phyloP scores from a whole-genome alignment of 768 basidiomycete genomes.

The Sarcodon sp. region DNA sequence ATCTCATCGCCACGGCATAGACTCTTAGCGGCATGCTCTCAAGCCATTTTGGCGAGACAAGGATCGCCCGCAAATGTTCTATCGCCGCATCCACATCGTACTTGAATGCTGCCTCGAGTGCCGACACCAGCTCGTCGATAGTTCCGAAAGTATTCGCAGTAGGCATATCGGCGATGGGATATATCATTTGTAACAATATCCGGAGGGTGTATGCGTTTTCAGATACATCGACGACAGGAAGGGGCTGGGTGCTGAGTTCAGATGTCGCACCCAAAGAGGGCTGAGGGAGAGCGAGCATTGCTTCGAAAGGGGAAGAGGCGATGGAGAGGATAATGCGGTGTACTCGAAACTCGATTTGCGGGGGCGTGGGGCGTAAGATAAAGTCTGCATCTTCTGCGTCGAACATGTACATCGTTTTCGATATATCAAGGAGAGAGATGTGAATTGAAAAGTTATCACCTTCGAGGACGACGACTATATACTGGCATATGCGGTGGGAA shows the following conservation, averaged over 20 bases:
- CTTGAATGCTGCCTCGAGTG: conserved; percentile 2
- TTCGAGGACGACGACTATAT: too few relatives aligned
- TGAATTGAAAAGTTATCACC: too few relatives aligned
- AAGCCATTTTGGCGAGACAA: conserved; percentile 34
- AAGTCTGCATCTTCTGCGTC: conserved; percentile 5
- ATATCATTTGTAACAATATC: not conserved
- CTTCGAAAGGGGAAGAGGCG: conserved; percentile 6
- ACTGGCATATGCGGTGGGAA: too few relatives aligned
- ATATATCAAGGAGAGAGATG: too few relatives aligned
- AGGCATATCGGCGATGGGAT: not conserved
- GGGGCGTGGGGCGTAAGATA: conserved; percentile 6
- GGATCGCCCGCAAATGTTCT: not conserved
- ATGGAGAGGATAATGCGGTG: conserved; percentile 1
- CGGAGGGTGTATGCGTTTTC: conserved; percentile 9
- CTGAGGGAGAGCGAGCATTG: conserved; percentile 3
- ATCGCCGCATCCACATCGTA: conserved; percentile 6
- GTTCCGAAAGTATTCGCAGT: not conserved
- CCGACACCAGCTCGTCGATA: not conserved
- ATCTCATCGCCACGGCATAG: conserved; percentile 58
- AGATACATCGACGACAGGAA: conserved; percentile 6
- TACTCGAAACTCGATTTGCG: conserved; percentile 7
- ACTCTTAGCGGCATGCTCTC: conserved; percentile 40
- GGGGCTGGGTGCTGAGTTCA: not conserved
- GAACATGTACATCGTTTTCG: conserved; percentile 1
- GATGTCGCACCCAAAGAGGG: not conserved